Evolutionary conservation across 2,329 filamentous ascomycete genomes (phyloP).

Genomic region (Byssoonygena ceratinophila): DNA sequence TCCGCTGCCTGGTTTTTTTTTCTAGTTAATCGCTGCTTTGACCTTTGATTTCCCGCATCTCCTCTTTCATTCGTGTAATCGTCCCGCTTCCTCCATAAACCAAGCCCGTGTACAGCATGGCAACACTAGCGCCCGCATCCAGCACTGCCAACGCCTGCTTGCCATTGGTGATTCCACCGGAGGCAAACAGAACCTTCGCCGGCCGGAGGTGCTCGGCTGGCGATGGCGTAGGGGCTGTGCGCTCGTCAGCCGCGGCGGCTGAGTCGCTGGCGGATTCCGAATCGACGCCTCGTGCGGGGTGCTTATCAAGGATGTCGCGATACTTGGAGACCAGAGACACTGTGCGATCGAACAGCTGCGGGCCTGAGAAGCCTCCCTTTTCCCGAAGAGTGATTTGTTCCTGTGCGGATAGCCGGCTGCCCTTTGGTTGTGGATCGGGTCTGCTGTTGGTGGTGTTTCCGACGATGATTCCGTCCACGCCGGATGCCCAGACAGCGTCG

Average conservation of each 20-base stretch:
- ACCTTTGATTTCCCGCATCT: constrained; percentile 30
- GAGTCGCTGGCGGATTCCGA: constrained; percentile 14
- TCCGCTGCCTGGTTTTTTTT: neutral
- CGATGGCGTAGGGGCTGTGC: too few species aligned
- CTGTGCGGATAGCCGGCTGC: constrained; percentile 51
- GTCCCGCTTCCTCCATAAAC: constrained; percentile 55
- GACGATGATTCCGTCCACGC: constrained; percentile 90
- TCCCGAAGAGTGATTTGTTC: constrained; percentile 63
- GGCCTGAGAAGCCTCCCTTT: constrained; percentile 81
- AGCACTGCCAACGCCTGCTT: constrained; percentile 70
- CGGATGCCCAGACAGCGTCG: constrained; percentile 68
- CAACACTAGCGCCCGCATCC: constrained; percentile 79
- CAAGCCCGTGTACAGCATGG: constrained; percentile 79
- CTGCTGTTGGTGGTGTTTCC: constrained; percentile 91
- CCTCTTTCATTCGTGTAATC: constrained; percentile 43
- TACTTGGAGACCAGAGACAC: constrained; percentile 70
- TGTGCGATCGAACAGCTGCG: constrained; percentile 74
- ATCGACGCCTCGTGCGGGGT: constrained; percentile 20
- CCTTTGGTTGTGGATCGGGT: constrained; percentile 56
- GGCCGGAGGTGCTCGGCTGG: constrained; percentile 8
- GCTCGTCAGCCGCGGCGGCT: constrained; percentile 17
- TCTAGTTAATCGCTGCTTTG: neutral
- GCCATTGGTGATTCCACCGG: constrained; percentile 83
- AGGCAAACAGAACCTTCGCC: constrained; percentile 81
- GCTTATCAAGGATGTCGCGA: constrained; percentile 54